These are phyloP conservation scores for Tylopilus rubrobrunneus DNA, from an alignment of 768 basidiomycete genomes.

Conservation along the genomic window DNA sequence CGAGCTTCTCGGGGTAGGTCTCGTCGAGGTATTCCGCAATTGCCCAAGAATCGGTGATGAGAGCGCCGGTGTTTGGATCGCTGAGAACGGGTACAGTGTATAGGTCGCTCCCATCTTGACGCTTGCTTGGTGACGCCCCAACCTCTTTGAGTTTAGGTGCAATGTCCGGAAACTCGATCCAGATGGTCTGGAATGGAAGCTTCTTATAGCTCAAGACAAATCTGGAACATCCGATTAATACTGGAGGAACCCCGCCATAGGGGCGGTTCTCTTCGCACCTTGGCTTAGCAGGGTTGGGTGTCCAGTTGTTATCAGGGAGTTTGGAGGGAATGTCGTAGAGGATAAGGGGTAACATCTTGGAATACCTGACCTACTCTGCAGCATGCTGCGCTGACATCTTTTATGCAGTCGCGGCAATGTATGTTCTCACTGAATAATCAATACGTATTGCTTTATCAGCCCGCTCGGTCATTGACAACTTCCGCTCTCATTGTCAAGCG, in stretches of 20 bases:
- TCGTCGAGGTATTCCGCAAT: conserved; percentile 38
- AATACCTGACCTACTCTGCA: background rate
- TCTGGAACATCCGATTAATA: conserved; percentile 15
- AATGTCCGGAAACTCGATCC: conserved; percentile 35
- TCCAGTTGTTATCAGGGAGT: conserved; percentile 29
- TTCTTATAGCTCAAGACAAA: conserved; percentile 30
- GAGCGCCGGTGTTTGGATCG: conserved; percentile 28
- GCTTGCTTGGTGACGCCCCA: conserved; percentile 21
- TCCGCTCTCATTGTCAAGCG: background rate
- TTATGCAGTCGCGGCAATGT: background rate
- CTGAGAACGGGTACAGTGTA: conserved; percentile 35
- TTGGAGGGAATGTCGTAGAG: conserved; percentile 37
- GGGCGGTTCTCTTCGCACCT: conserved; percentile 21
- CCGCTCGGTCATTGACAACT: too few species aligned
- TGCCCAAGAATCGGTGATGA: conserved; percentile 29
- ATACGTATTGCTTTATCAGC: too few species aligned
- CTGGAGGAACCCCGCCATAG: background rate
- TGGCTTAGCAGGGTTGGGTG: conserved; percentile 37
- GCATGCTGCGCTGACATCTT: background rate
- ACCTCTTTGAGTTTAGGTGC: conserved; percentile 21
- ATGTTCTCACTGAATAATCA: background rate
- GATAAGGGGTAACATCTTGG: conserved; percentile 25
- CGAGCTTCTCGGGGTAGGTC: conserved; percentile 30
- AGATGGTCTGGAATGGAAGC: conserved; percentile 31
- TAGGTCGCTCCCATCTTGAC: conserved; percentile 12